These are phyloP conservation scores for Toxicodendron radicans DNA, from an alignment of 345 rosid genomes.

Conservation along the genomic window DNA sequence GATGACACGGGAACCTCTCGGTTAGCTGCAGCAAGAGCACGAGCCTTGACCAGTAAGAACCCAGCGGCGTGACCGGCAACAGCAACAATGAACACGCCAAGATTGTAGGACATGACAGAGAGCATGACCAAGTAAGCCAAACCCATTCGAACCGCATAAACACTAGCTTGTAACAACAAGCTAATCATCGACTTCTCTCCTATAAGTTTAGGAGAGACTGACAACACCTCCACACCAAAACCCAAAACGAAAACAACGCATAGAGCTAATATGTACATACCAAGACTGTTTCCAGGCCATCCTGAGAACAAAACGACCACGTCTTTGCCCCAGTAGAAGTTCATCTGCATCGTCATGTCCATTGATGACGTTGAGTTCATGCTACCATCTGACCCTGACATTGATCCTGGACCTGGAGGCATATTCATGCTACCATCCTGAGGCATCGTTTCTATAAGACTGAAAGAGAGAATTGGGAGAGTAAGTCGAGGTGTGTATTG, in stretches of 20 bases:
- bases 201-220: conserved; percentile 6
- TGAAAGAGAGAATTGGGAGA: conserved; percentile 9
- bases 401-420: conserved; percentile 18
- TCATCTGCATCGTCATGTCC: conserved; percentile 28
- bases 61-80: conserved; percentile 41
- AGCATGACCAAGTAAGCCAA: conserved; percentile 53
- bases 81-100: conserved; percentile 44
- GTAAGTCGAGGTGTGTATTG: neutral
- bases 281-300: conserved; percentile 30
- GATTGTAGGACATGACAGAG: conserved; percentile 47
- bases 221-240: conserved; percentile 30
- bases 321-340: conserved; percentile 37
- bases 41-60: conserved; percentile 31
- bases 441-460: neutral
- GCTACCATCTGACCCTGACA: neutral
- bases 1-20: neutral
- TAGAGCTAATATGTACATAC: conserved; percentile 36
- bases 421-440: neutral
- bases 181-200: neutral
- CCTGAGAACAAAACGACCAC: conserved; percentile 28
- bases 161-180: conserved; percentile 19
- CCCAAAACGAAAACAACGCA: conserved; percentile 31
- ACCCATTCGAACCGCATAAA: conserved; percentile 30
- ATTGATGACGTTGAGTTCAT: conserved; percentile 9
- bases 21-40: conserved; percentile 22